Base-by-base conservation (phyloP, 2,329 filamentous ascomycete genomes). In the Colletotrichum noveboracense region DNA sequence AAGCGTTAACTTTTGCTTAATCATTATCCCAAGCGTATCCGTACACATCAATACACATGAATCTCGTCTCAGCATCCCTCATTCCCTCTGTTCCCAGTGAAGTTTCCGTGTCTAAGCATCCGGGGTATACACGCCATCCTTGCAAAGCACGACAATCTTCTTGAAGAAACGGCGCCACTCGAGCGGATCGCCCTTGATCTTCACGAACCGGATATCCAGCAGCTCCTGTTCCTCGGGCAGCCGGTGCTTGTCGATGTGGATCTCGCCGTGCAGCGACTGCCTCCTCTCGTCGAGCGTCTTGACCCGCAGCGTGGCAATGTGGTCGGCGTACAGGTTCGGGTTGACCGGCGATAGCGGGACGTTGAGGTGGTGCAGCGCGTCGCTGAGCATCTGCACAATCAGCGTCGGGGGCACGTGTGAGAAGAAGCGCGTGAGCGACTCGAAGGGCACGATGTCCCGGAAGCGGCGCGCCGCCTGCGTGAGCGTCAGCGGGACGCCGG, bases 151-250 rank as follows among this genome's bases (percentile, higher is more conserved):
- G 34, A 95, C 95, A n/a, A 98, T 91, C 84, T 95, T 96, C 86
- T 99, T 99, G 89, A 99, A 99, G 83, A 99, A 95, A 38, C 97
- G 89, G 76, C 97, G 91, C 97, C 97, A 99, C 87, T 98, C 96
- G 66, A 99, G 86, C 7, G 97, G 97, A 87, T 99, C 97, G 7
- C 97, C 97, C 86, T 98, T 98, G 70, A 95, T 90, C 86, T 99
- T 99, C 78, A 97, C 91, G 82, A 99, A 98, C 67, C 95, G 91
- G 32, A 98, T 94, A 83, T 98, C 96, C 28, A 96, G 89, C 36
- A 96, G 85, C 76, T 94, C 93, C 78, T 85, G 86, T 12, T 87
- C 87, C 70, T 89, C 87, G 2, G 86, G 90, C 78, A 93, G 89
- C 56, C 85, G 83, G 81, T 91, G 91, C 84, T 87, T 91, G 81